These are phyloP conservation scores for Hypsizygus ulmarius DNA, from an alignment of 1,284 basidiomycete species.

Conservation along the genomic window DNA sequence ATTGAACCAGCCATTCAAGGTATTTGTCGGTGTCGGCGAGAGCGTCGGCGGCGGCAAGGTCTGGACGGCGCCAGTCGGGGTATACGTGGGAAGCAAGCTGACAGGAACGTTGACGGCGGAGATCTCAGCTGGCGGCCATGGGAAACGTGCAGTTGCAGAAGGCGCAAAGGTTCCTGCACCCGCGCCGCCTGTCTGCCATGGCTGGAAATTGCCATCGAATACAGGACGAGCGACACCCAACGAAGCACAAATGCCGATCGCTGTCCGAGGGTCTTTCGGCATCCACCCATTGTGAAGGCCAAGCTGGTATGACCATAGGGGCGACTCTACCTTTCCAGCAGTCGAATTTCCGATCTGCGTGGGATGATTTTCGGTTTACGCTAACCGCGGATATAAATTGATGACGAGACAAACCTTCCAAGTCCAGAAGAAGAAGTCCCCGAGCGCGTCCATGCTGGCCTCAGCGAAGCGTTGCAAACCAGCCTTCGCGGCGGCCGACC, in stretches of 20 bases:
- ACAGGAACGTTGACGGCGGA: slow-evolving; percentile 41
- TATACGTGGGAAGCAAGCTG: slow-evolving; percentile 60
- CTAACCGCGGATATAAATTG: slow-evolving; percentile 6
- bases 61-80: slow-evolving; percentile 59
- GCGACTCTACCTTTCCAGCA: slow-evolving; percentile 58
- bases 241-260: slow-evolving; percentile 62
- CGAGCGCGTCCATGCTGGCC: slow-evolving; percentile 55
- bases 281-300: slow-evolving; percentile 81
- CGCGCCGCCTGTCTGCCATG: slow-evolving; percentile 78
- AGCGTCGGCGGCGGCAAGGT: slow-evolving; percentile 65
- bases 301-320: slow-evolving; percentile 81
- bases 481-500: slow-evolving; percentile 55
- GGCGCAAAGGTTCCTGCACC: slow-evolving; percentile 63
- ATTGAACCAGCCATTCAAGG: slow-evolving; percentile 74
- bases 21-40: slow-evolving; percentile 44
- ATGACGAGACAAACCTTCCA: slow-evolving; percentile 50
- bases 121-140: slow-evolving; percentile 59
- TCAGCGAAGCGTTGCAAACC: slow-evolving; percentile 56
- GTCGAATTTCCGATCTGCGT: slow-evolving; percentile 64
- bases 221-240: slow-evolving; percentile 43
- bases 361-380: slow-evolving; percentile 6
- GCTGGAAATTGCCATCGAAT: slow-evolving; percentile 58
- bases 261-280: slow-evolving; percentile 71
- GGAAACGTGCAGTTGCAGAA: slow-evolving; percentile 43
- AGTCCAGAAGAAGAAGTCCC: slow-evolving; percentile 69